Evolutionary conservation across 176 grass and related monocot genomes (phyloP).

Genomic region (Cocos nucifera): DNA sequence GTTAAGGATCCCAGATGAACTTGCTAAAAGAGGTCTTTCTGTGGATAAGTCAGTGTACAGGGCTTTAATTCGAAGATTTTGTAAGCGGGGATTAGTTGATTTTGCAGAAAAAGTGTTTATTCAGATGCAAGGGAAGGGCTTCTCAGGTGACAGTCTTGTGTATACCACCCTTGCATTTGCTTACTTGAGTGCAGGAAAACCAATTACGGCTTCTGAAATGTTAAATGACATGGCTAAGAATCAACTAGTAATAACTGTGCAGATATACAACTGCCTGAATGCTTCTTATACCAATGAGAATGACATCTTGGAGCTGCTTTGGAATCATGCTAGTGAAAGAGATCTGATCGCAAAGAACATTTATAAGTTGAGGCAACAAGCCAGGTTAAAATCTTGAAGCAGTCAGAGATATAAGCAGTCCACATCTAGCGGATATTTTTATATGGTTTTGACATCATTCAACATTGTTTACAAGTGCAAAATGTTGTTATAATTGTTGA

Average conservation of each 20-base stretch:
- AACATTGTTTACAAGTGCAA: too few species aligned
- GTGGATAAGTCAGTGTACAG: constrained; percentile 67
- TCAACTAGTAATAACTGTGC: constrained; percentile 36
- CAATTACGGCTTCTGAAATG: constrained; percentile 22
- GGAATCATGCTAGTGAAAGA: constrained; percentile 56
- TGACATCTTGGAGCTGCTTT: constrained; percentile 44
- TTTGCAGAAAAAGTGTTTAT: constrained; percentile 42
- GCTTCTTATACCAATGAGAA: constrained; percentile 51
- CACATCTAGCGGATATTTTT: too few species aligned
- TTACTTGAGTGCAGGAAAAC: constrained; percentile 46
- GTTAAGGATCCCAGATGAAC: constrained; percentile 59
- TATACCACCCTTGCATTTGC: constrained; percentile 53
- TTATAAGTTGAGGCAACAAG: constrained; percentile 32
- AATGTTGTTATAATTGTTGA: too few species aligned
- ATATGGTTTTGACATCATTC: too few species aligned
- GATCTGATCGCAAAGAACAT: constrained; percentile 49
- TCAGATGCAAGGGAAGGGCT: constrained; percentile 55
- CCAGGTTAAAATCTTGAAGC: background rate
- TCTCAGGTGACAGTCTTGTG: constrained; percentile 51
- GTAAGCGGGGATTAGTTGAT: constrained; percentile 53
- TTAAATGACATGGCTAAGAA: constrained; percentile 57
- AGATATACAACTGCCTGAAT: constrained; percentile 55
- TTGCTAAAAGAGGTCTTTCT: constrained; percentile 45
- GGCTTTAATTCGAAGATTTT: constrained; percentile 73
- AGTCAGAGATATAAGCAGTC: too few species aligned